Conservation (phyloP, 106 monocot species). For the Allium sativum region DNA sequence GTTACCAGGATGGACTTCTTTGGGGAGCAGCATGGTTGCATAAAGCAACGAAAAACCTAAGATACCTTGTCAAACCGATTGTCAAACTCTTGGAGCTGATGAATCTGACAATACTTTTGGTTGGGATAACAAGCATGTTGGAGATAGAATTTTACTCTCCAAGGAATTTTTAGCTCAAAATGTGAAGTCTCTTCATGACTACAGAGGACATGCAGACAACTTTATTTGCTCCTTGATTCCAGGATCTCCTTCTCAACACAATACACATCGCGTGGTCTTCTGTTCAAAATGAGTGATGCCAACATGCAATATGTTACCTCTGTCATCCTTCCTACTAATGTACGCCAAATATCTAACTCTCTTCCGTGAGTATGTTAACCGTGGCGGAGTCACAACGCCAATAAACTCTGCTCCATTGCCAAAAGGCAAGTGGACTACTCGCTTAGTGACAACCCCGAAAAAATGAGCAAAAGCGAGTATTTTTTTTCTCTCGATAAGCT, state of each 20-base stretch:
- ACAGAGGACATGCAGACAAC: slow-evolving; percentile 90
- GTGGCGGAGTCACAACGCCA: slow-evolving; percentile 53
- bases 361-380: slow-evolving; percentile 46
- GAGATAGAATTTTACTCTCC: slow-evolving; percentile 83
- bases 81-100: slow-evolving; percentile 84
- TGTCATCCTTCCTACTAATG: slow-evolving; percentile 65
- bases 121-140: slow-evolving; percentile 99
- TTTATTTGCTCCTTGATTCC: slow-evolving; percentile 91
- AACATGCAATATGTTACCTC: slow-evolving; percentile 99
- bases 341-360: slow-evolving; percentile 88
- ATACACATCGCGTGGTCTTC: slow-evolving; percentile 83
- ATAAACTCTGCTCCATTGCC: slow-evolving; percentile 66
- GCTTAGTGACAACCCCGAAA: slow-evolving; percentile 70
- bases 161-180: slow-evolving; percentile 89
- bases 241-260: slow-evolving; percentile 52
- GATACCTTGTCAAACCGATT: slow-evolving; percentile 51
- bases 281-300: slow-evolving; percentile 79
- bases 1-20: slow-evolving; percentile 93
- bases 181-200: slow-evolving; percentile 65
- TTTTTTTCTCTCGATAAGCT: no score
- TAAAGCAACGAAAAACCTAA: slow-evolving; percentile 57
- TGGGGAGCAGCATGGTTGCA: slow-evolving; percentile 98
- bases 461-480: no score
- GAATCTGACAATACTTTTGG: slow-evolving; percentile 89
- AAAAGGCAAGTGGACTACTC: slow-evolving; percentile 84